These are phyloP conservation scores for Bipolaris sorokiniana DNA, from an alignment of 2,329 filamentous ascomycete species.

Conservation along the genomic window DNA sequence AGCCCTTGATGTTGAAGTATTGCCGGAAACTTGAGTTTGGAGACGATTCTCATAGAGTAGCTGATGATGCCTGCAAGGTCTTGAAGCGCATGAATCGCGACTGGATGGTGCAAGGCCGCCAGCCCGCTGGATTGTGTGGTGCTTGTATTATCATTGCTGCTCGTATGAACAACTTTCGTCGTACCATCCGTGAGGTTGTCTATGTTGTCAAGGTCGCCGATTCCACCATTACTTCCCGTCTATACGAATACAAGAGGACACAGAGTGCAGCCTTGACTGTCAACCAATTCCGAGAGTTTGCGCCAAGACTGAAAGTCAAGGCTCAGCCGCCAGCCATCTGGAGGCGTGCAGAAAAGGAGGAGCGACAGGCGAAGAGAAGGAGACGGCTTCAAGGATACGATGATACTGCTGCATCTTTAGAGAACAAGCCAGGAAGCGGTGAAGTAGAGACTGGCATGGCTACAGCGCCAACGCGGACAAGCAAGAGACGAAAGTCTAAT, in stretches of 20 bases:
- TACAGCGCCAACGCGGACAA: slow-evolving; percentile 19
- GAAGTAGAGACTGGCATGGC: slow-evolving; percentile 20
- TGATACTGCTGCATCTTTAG: slow-evolving; percentile 9
- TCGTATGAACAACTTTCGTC: slow-evolving; percentile 96
- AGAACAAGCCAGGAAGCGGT: slow-evolving; percentile 3
- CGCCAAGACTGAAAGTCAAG: slow-evolving; percentile 70
- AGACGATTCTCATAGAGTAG: slow-evolving; percentile 79
- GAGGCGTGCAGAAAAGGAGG: slow-evolving; percentile 61
- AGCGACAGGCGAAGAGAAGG: slow-evolving; percentile 43
- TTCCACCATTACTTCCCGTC: slow-evolving; percentile 85
- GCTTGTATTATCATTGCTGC: slow-evolving; percentile 94
- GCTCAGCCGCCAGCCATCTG: slow-evolving; percentile 78
- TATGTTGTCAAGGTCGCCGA: slow-evolving; percentile 98
- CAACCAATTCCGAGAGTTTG: slow-evolving; percentile 77
- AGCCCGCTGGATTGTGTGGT: slow-evolving; percentile 91
- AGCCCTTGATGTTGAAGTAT: slow-evolving; percentile 90
- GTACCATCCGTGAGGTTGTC: slow-evolving; percentile 92
- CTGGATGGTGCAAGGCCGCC: slow-evolving; percentile 95
- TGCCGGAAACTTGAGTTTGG: slow-evolving; percentile 92
- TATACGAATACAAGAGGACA: slow-evolving; percentile 90
- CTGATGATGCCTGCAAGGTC: slow-evolving; percentile 84
- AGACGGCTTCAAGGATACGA: slow-evolving; percentile 16
- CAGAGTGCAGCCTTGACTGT: slow-evolving; percentile 85
- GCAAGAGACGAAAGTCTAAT: slow-evolving; percentile 35
- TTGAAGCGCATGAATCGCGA: slow-evolving; percentile 93